These are phyloP conservation scores for Aethionema arabicum DNA, from an alignment of 345 rosid genomes.

Conservation along the genomic window DNA sequence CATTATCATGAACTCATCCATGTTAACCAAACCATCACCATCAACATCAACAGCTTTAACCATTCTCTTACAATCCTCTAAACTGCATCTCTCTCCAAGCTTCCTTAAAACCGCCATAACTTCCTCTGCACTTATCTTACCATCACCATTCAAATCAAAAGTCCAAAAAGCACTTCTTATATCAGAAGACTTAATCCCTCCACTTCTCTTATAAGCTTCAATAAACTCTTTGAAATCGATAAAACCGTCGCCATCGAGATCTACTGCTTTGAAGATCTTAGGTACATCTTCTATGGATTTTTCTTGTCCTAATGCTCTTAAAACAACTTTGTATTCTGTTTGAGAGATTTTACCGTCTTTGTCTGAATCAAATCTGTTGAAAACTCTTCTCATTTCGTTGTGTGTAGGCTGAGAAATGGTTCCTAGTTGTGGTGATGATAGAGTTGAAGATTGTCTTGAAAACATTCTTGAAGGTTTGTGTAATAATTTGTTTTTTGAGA, in stretches of 20 bases:
- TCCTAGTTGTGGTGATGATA: slow-evolving; percentile 29
- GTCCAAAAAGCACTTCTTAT: slow-evolving; percentile 60
- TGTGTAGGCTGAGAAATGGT: slow-evolving; percentile 49
- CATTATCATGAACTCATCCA: slow-evolving; percentile 84
- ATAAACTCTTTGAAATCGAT: slow-evolving; percentile 78
- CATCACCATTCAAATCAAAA: slow-evolving; percentile 70
- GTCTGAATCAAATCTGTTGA: slow-evolving; percentile 68
- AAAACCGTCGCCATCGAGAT: slow-evolving; percentile 81
- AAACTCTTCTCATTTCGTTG: slow-evolving; percentile 65
- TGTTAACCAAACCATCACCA: slow-evolving; percentile 69
- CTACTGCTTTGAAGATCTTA: slow-evolving; percentile 61
- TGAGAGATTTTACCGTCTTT: slow-evolving; percentile 86
- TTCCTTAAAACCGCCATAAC: slow-evolving; percentile 57
- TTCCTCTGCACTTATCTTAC: slow-evolving; percentile 82
- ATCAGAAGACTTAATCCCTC: slow-evolving; percentile 55
- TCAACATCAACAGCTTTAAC: slow-evolving; percentile 74
- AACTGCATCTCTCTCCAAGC: slow-evolving; percentile 77
- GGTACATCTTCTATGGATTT: slow-evolving; percentile 47
- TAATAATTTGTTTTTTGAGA: slow-evolving; percentile 55
- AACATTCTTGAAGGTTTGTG: slow-evolving; percentile 62
- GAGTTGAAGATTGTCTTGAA: slow-evolving; percentile 58
- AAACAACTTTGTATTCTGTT: slow-evolving; percentile 65
- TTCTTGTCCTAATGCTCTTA: slow-evolving; percentile 63
- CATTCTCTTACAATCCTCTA: slow-evolving; percentile 74
- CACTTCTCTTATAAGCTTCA: slow-evolving; percentile 61